Evolutionary conservation across 148 eudicot species (phyloP).

Genomic region (Chenopodium quinoa): DNA sequence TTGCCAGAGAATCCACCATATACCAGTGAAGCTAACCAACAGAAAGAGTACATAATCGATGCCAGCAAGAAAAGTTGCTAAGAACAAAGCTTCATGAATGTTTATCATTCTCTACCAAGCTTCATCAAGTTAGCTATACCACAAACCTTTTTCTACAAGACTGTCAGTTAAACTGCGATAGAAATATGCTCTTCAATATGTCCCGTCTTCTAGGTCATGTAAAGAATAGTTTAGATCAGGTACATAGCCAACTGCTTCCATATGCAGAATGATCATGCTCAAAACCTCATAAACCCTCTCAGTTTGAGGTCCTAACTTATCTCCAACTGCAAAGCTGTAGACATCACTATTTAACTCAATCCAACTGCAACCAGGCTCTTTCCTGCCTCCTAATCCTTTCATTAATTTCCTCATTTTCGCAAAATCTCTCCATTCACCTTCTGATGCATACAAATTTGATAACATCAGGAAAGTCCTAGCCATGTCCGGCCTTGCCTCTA

Average conservation of each 20-base stretch:
- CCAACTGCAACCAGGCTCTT: constrained; percentile 92
- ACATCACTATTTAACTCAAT: constrained; percentile 58
- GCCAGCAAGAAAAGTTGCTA: background rate
- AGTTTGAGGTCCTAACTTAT: constrained; percentile 48
- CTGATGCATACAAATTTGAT: constrained; percentile 74
- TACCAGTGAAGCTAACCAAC: background rate
- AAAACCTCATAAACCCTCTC: constrained; percentile 51
- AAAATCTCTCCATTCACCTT: constrained; percentile 76
- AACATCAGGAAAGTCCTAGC: constrained; percentile 58
- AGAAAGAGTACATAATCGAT: background rate
- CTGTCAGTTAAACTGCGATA: background rate
- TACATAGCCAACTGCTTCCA: constrained; percentile 35
- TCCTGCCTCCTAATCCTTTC: constrained; percentile 64
- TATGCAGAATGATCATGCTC: constrained; percentile 44
- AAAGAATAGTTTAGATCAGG: constrained; percentile 34
- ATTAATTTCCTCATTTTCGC: constrained; percentile 66
- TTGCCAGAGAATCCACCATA: background rate
- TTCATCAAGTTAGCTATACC: background rate
- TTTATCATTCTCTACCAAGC: background rate
- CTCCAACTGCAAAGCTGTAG: constrained; percentile 69
- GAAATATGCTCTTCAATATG: constrained; percentile 6
- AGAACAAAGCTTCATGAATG: background rate
- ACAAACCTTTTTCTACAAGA: background rate
- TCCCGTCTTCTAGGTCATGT: constrained; percentile 35
- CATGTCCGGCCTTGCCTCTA: constrained; percentile 53